Base-by-base conservation (phyloP, 805 yeast species). In the Metschnikowia matae region DNA sequence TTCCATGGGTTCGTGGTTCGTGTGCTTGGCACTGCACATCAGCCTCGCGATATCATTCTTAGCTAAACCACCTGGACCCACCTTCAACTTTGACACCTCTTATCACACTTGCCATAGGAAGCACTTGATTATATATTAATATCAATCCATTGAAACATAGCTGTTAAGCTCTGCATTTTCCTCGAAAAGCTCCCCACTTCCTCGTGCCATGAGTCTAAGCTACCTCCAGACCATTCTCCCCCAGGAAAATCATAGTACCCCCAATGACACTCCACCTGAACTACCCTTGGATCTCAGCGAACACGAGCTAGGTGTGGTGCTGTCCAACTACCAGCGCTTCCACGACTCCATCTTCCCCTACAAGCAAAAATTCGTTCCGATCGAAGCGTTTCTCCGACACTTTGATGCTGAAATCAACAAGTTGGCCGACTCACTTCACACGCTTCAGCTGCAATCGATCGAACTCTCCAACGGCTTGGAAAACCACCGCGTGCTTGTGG, bases 341-440 rank as follows among this genome's bases (percentile, higher is more conserved):
- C 44, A 32, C 50, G 57, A 45, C 32, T 35, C 44, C 11, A 31
- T 57, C 18, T 21, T 40, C 17, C 61, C 60, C 7, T 55, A 46
- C 40, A 36, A 48, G 40, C 48, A 49, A 11, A 70, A 68, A 46
- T 54, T 82, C 36, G 65, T 61, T 35, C 86, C 88, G 3, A 67
- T 87, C 32, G 79, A 78, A 51, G 63, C 66, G 1, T 80, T 82
- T 51, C 68, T 89, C 44, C 61, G 62, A 10, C 66, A 70, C 32
- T 88, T 90, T 66, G 84, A 84, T 60, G 50, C 60, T 2, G 85
- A 85, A 52, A 73, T 73, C 48, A 50, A 54, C 17, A 57, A 57
- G 17, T 57, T 73, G 14, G 66, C 75, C 3, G 55, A 67, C 6
- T 67, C 67, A 20, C 62, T 73, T 35, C 56, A 62, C 2, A 50